Conservation (phyloP, 306 rosid genomes). For the Echinosophora koreensis region DNA sequence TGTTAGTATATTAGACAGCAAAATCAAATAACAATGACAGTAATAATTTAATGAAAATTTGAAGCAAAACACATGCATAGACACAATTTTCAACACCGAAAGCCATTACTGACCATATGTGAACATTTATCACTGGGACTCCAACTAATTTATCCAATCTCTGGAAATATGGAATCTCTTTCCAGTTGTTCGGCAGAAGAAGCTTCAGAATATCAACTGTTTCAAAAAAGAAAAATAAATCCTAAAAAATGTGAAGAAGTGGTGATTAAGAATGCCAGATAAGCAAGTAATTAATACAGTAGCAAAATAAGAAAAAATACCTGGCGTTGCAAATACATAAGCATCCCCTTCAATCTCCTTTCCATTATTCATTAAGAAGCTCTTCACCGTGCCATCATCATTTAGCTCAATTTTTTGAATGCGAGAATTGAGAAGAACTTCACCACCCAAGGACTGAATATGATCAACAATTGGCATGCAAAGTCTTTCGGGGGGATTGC, state of each 20-base stretch:
- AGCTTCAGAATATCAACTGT: conserved; percentile 95
- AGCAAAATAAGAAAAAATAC: conserved; percentile 50
- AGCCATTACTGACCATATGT: conserved; percentile 80
- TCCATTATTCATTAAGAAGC: conserved; percentile 72
- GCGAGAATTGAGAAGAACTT: conserved; percentile 85
- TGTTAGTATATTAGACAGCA: conserved; percentile 4
- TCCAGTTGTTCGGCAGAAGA: conserved; percentile 87
- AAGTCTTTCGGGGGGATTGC: conserved; percentile 96
- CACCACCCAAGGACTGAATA: conserved; percentile 87
- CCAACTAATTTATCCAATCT: conserved; percentile 91
- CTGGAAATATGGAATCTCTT: conserved; percentile 90
- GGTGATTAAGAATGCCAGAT: conserved; percentile 25
- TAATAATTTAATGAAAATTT: background rate
- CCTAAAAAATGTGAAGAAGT: conserved; percentile 40
- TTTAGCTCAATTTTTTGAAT: conserved; percentile 83
- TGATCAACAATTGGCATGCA: conserved; percentile 92
- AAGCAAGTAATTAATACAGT: background rate
- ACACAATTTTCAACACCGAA: conserved; percentile 27
- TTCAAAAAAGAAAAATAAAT: conserved; percentile 32
- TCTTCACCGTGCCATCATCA: conserved; percentile 86
- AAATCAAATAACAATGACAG: conserved; percentile 30
- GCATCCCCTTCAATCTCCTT: conserved; percentile 85
- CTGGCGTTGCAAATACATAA: conserved; percentile 91
- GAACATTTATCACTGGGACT: conserved; percentile 95
- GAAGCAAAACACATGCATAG: conserved; percentile 12